These are phyloP conservation scores for Casuarina equisetifolia DNA, from an alignment of 306 rosid species.

Conservation along the genomic window DNA sequence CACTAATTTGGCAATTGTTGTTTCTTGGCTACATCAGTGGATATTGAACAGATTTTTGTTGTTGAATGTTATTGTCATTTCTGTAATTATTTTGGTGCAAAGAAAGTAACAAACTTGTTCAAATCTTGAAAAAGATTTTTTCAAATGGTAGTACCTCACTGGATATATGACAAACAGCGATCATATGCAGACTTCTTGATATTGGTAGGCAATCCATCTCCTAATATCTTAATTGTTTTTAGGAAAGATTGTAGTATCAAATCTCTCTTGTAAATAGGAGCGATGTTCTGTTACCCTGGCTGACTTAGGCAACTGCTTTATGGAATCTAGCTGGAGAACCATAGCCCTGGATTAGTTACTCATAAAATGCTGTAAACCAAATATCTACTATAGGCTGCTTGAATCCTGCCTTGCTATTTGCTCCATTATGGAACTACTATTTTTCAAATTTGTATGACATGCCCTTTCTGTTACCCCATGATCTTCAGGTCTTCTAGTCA, in stretches of 20 bases:
- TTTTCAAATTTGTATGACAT: too few species aligned
- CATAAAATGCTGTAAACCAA: neutral
- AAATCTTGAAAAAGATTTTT: neutral
- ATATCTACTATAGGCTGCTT: too few species aligned
- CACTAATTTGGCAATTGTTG: neutral
- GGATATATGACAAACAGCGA: neutral
- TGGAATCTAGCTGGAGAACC: too few species aligned
- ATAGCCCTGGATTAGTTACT: too few species aligned
- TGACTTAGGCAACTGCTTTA: too few species aligned
- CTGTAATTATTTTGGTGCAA: neutral
- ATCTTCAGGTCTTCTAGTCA: neutral
- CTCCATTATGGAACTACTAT: neutral
- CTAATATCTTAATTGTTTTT: too few species aligned
- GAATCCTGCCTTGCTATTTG: neutral
- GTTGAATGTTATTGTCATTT: neutral
- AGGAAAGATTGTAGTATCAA: too few species aligned
- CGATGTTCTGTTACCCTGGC: too few species aligned
- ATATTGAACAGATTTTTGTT: neutral
- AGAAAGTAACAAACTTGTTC: neutral
- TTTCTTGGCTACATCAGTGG: neutral
- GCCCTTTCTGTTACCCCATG: neutral
- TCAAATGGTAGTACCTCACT: neutral
- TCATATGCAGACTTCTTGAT: neutral
- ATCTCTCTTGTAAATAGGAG: too few species aligned
- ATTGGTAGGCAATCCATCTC: too few species aligned